Percentiles rank a stretch among this genome's conserved stretches.
Evolutionary conservation across 352 stramenopile species (phyloP).

Genomic region (Bremia lactucae): DNA sequence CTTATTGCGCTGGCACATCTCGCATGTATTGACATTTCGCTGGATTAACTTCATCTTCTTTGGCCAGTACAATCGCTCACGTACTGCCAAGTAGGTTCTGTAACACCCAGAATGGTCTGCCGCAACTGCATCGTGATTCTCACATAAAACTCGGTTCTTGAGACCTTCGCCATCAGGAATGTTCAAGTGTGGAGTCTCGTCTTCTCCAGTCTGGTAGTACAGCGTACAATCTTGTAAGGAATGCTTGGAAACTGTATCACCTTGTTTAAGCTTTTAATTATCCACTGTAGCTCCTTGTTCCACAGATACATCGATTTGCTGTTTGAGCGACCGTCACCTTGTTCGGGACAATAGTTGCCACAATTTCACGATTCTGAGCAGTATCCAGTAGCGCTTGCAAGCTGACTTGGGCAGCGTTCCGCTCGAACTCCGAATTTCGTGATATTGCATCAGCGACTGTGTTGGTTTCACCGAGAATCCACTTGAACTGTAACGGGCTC

Average conservation of each 20-base stretch:
- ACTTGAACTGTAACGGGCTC: no score
- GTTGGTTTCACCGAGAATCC: conserved; percentile 4
- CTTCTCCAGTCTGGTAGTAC: conserved; percentile 4
- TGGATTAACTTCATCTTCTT: conserved; percentile 11
- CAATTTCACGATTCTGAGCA: conserved; percentile 5
- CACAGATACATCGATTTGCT: not conserved
- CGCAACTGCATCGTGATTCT: conserved; percentile 4
- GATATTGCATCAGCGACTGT: conserved; percentile 1
- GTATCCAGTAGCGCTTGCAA: conserved; percentile 1
- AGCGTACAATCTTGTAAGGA: not conserved
- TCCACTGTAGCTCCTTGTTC: not conserved
- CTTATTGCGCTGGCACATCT: conserved; percentile 17
- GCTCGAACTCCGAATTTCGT: conserved; percentile 2
- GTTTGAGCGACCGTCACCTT: not conserved
- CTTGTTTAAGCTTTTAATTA: not conserved
- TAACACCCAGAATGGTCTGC: not conserved
- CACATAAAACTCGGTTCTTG: conserved; percentile 9
- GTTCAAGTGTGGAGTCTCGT: not conserved
- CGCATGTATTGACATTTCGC: conserved; percentile 12
- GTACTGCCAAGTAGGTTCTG: not conserved
- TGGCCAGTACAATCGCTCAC: not conserved
- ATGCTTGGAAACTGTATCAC: not conserved
- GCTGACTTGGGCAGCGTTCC: conserved; percentile 7
- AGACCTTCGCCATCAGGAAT: conserved; percentile 13
- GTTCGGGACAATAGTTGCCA: not conserved